Conservation (phyloP, 495 filamentous ascomycete species). For the Tuber borchii region DNA sequence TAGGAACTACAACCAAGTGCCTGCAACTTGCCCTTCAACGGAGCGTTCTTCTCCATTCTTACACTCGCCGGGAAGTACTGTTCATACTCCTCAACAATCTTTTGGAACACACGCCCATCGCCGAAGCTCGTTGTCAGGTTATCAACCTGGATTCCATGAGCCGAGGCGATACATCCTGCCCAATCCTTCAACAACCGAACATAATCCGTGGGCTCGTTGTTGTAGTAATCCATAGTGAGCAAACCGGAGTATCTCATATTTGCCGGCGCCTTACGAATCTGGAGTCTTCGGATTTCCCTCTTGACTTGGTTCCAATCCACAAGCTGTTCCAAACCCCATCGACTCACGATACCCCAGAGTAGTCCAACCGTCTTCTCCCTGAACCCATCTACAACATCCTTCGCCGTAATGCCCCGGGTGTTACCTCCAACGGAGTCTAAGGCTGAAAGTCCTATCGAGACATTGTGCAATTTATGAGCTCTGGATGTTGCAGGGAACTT, state of each 20-base stretch:
- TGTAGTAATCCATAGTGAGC: constrained; percentile 26
- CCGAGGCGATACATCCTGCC: constrained; percentile 49
- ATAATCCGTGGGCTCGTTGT: constrained; percentile 39
- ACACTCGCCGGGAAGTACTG: constrained; percentile 40
- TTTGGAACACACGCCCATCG: constrained; percentile 52
- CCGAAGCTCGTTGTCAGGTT: constrained; percentile 60
- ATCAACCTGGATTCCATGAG: constrained; percentile 48
- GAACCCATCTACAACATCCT: constrained; percentile 62
- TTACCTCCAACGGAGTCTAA: constrained; percentile 46
- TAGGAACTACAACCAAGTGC: constrained; percentile 44
- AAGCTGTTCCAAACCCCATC: constrained; percentile 51
- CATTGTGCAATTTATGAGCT: constrained; percentile 57
- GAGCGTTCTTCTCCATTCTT: constrained; percentile 16
- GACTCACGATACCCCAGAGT: constrained; percentile 57
- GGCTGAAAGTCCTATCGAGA: constrained; percentile 54
- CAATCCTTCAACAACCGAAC: constrained; percentile 52
- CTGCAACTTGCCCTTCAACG: constrained; percentile 39
- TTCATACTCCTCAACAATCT: constrained; percentile 57
- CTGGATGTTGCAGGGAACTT: constrained; percentile 56
- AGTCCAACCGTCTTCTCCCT: constrained; percentile 61
- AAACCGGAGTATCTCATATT: constrained; percentile 2
- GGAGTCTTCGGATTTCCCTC: constrained; percentile 50
- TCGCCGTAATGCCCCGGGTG: constrained; percentile 47
- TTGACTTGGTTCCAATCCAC: constrained; percentile 53
- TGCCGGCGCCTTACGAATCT: constrained; percentile 34